A percentile compares a stretch with the other conserved stretches of the same genome.
Conservation (phyloP, 2,329 filamentous ascomycete genomes). For the Coniochaeta sp. region DNA sequence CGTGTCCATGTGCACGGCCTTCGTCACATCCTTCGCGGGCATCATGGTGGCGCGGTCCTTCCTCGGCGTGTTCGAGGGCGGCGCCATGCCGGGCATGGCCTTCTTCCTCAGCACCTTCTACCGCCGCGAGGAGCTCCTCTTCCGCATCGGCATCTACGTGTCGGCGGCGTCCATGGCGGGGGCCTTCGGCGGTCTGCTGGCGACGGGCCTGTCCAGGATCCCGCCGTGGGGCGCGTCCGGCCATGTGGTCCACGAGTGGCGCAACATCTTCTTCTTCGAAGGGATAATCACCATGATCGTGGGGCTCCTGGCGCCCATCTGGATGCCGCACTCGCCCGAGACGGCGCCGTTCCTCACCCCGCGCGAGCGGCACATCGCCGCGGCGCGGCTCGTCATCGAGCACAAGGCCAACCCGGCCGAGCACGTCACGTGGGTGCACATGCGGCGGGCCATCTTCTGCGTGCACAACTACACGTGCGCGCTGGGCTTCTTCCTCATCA, state of each 20-base stretch:
- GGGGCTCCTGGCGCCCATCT: conserved; percentile 38
- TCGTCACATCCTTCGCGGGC: conserved; percentile 38
- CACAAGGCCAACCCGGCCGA: conserved; percentile 37
- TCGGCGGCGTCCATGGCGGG: conserved; percentile 47
- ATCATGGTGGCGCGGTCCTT: conserved; percentile 40
- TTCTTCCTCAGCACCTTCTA: conserved; percentile 52
- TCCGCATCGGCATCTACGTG: conserved; percentile 49
- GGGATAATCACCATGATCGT: conserved; percentile 45
- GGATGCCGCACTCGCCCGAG: conserved; percentile 42
- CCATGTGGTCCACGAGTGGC: conserved; percentile 40
- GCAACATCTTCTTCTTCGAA: conserved; percentile 59
- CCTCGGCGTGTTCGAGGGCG: conserved; percentile 48
- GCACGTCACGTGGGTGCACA: conserved; percentile 37
- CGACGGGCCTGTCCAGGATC: conserved; percentile 41
- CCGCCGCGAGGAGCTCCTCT: conserved; percentile 46
- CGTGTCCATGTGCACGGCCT: conserved; percentile 46
- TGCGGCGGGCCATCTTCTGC: conserved; percentile 44
- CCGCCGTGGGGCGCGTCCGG: conserved; percentile 40
- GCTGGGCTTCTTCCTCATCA: conserved; percentile 51
- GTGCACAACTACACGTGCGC: conserved; percentile 54
- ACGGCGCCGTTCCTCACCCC: conserved; percentile 42
- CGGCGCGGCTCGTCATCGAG: conserved; percentile 41
- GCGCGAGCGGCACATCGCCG: conserved; percentile 46
- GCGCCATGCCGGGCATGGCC: conserved; percentile 49
- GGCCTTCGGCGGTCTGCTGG: conserved; percentile 50